Evolutionary conservation across 2,329 filamentous ascomycete genomes (phyloP).

Genomic region (Saccharata proteae): DNA sequence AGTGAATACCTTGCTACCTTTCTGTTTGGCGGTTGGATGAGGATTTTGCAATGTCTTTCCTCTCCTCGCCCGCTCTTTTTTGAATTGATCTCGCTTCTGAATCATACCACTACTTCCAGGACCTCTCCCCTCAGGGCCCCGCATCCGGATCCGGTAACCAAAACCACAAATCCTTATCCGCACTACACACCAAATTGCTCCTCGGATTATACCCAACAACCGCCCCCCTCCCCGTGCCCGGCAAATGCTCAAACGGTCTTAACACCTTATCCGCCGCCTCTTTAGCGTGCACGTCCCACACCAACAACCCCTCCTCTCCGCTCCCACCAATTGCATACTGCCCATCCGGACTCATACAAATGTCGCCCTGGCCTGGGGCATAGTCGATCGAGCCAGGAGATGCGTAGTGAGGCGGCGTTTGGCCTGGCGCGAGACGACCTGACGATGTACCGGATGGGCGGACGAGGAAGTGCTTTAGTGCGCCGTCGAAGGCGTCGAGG

Average conservation of each 20-base stretch:
- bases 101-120: no score
- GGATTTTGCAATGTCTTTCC: no score
- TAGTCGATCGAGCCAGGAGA: constrained; percentile 39
- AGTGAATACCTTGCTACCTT: no score
- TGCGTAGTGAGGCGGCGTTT: constrained; percentile 23
- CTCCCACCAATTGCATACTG: constrained; percentile 78
- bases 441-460: constrained; percentile 29
- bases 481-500: constrained; percentile 83
- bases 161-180: constrained; percentile 59
- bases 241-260: constrained; percentile 51
- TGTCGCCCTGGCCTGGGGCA: constrained; percentile 54
- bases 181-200: constrained; percentile 83
- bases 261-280: constrained; percentile 44
- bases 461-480: constrained; percentile 59
- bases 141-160: constrained; percentile 35
- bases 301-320: constrained; percentile 50
- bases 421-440: constrained; percentile 33
- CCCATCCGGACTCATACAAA: constrained; percentile 81
- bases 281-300: constrained; percentile 68
- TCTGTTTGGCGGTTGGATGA: no score
- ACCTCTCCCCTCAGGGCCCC: background rate
- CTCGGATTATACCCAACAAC: constrained; percentile 81
- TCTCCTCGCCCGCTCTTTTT: no score
- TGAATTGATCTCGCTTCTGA: no score
- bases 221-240: constrained; percentile 53